Evolutionary conservation across 345 rosid genomes (phyloP).

Genomic region (Acer negundo): DNA sequence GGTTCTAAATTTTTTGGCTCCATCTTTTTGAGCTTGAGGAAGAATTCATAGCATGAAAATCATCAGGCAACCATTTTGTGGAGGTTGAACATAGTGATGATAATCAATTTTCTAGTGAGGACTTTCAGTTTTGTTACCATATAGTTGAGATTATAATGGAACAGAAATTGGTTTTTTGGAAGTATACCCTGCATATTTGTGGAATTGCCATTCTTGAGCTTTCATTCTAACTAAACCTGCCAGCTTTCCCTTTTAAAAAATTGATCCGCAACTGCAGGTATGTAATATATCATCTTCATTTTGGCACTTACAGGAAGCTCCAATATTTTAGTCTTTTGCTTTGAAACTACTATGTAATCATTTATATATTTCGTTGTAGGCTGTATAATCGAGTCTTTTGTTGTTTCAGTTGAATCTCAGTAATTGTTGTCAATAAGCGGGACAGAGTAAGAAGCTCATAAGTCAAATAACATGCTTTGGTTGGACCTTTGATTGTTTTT

Average conservation of each 20-base stretch:
- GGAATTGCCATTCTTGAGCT: slow-evolving; percentile 14
- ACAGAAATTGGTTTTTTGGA: slow-evolving; percentile 32
- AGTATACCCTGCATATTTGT: slow-evolving; percentile 11
- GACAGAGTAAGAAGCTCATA: background rate
- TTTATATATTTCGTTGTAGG: slow-evolving; percentile 4
- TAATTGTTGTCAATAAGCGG: slow-evolving; percentile 8
- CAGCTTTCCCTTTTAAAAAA: slow-evolving; percentile 2
- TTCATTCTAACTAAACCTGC: slow-evolving; percentile 16
- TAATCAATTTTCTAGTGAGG: slow-evolving; percentile 20
- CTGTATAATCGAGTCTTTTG: background rate
- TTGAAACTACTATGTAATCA: background rate
- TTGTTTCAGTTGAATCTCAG: slow-evolving; percentile 11
- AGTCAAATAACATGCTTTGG: background rate
- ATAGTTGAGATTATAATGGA: slow-evolving; percentile 18
- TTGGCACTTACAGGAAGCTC: background rate
- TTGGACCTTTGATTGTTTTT: background rate
- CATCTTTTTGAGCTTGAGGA: slow-evolving; percentile 26
- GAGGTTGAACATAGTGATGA: slow-evolving; percentile 32
- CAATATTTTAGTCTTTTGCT: background rate
- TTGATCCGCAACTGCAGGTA: slow-evolving; percentile 19
- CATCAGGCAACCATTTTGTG: slow-evolving; percentile 42
- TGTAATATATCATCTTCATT: slow-evolving; percentile 4
- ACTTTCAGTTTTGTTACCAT: slow-evolving; percentile 18
- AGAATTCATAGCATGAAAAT: slow-evolving; percentile 26
- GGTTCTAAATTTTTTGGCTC: slow-evolving; percentile 25